Evolutionary conservation across 805 yeast species (phyloP), one percentile per base, ranked within the genome.

Genomic region (Maudiozyma bulderi): DNA sequence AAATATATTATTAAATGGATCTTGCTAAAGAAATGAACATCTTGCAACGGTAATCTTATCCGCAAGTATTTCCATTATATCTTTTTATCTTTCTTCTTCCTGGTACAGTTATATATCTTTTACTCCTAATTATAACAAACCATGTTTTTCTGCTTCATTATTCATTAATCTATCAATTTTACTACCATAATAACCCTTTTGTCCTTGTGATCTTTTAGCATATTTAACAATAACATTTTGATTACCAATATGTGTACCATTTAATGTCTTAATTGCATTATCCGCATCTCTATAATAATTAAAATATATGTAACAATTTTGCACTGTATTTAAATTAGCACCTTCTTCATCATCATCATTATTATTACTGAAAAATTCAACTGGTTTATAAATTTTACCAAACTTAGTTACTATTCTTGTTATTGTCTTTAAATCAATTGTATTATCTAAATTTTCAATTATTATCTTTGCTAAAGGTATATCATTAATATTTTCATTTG

Each of bases 121-220:
- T 6, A 4, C 8, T 6, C 29, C 10, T 38, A 7, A 6, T 28
- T 28, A 40, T 7, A 62, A 35, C 34, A 60, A 28, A 38, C 68
- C 67, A 55, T 76, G 70, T 55, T 67, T 68, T 57, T 73, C 71
- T 2, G 88, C 89, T 56, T 77, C 80, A 37, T 69, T 71, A 9
- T 91, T 90, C 48, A 89, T 71, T 47, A 75, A 54, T 56, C 96
- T 72, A 61, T 90, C 96, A 0, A 80, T 78, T 38, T 73, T 75
- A 56, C 84, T 90, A n/a, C 96, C 96, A 57, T 86, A 95, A 44
- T 76, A 73, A 15, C 78, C 78, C 8, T 54, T 56, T 9, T 50
- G 75, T 60, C 50, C 75, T 72, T 75, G 47, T 49, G 77, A 79
- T 64, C 86, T 87, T 58, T 73, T 80, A 0, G 96, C 93, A 61